Conservation (phyloP, 1,284 basidiomycete species). For the Puccinia hordei region DNA sequence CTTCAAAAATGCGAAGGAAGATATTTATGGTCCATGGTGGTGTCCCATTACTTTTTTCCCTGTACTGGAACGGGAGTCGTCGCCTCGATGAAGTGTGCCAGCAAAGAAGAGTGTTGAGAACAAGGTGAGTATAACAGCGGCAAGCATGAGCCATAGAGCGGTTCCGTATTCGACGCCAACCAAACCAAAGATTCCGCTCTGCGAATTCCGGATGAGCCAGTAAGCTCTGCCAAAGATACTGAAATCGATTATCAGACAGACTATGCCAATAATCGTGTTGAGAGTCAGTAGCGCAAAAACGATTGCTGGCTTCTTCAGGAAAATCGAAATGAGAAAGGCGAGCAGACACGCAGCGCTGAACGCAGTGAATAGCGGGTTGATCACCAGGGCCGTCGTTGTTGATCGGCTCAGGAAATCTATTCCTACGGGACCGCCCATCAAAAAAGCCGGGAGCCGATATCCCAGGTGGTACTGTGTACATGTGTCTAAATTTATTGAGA, state of each 20-base stretch:
- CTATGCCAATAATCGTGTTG: conserved; percentile 24
- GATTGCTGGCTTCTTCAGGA: conserved; percentile 13
- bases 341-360: conserved; percentile 18
- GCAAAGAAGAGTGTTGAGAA: conserved; percentile 35
- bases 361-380: conserved; percentile 40
- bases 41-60: neutral
- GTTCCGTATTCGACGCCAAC: conserved; percentile 25
- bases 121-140: conserved; percentile 24
- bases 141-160: conserved; percentile 40
- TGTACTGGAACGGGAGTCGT: neutral
- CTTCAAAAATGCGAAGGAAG: neutral
- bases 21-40: conserved; percentile 12
- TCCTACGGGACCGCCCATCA: conserved; percentile 27
- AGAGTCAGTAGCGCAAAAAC: conserved; percentile 17
- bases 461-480: conserved; percentile 31
- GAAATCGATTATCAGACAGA: conserved; percentile 40
- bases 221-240: conserved; percentile 29
- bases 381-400: conserved; percentile 24
- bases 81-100: conserved; percentile 16
- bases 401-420: conserved; percentile 8
- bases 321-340: conserved; percentile 12
- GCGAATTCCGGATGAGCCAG: conserved; percentile 20
- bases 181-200: neutral
- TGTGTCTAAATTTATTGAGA: conserved; percentile 2
- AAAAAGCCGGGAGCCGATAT: conserved; percentile 28